Conservation (phyloP, 371 early-diverging fungal genomes). For the Haplosporangium sp. region DNA sequence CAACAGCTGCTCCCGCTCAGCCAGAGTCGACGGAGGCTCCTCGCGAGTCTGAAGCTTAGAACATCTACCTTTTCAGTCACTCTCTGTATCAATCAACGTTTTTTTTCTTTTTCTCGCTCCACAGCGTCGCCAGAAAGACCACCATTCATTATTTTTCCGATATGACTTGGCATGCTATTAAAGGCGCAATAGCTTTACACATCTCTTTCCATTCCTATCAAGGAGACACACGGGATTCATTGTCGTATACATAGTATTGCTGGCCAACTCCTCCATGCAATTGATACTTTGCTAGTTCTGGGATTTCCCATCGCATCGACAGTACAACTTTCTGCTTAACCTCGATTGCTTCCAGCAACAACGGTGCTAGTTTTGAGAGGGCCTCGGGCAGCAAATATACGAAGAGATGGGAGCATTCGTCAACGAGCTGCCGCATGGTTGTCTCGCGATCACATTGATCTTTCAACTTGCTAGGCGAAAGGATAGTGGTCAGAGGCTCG, state of each 20-base stretch:
- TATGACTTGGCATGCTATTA: conserved; percentile 10
- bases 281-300: conserved; percentile 19
- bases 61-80: background rate
- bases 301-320: conserved; percentile 49
- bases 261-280: conserved; percentile 12
- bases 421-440: conserved; percentile 17
- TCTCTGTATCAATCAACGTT: background rate
- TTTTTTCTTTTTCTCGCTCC: background rate
- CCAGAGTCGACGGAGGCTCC: conserved; percentile 17
- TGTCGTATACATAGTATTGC: conserved; percentile 30
- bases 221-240: too few species aligned
- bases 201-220: too few species aligned
- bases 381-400: conserved; percentile 43
- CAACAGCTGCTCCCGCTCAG: conserved; percentile 2
- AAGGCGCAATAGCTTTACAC: too few species aligned
- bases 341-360: conserved; percentile 23
- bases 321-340: conserved; percentile 23
- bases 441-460: background rate
- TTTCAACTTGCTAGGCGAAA: conserved; percentile 1
- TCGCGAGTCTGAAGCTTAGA: conserved; percentile 20
- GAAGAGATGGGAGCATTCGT: conserved; percentile 33
- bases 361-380: conserved; percentile 18
- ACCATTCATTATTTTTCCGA: background rate
- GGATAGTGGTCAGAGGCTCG: conserved; percentile 13
- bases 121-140: too few species aligned